Base-by-base conservation (phyloP, 2,329 filamentous ascomycete genomes). In the Coniochaeta ligniaria region DNA sequence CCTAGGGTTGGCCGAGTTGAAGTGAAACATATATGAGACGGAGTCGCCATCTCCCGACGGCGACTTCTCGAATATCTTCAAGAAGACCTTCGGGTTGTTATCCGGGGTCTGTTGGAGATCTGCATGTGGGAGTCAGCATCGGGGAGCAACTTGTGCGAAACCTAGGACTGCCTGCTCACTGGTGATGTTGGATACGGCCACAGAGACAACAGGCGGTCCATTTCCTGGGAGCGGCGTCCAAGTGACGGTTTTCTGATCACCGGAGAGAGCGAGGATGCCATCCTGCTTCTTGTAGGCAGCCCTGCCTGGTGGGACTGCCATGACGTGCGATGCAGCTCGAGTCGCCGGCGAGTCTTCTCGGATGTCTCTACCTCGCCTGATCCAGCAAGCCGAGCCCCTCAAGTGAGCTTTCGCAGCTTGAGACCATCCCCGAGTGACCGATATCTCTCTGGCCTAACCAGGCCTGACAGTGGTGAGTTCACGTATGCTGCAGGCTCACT, bases 61-160 rank as follows among this genome's bases (percentile, higher is more conserved):
- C 47, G 84, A 75, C 71, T 92, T 89, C 63, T 89, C 89, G 67
- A 97, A 91, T 60, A 99, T 88, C 74, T 95, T 96, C 62, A 98
- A 83, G 82, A 96, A 96, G 59, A 96, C 92, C 80, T 96, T 97
- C 20, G 92, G 80, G 38, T 86, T 87, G n/a, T 82, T 87, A 62
- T 92, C 91, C 14, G 95, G 93, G 0, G 95, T 98, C 73, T 98
- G 94, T 74, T 99, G 94, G 57, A 99, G 84, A 76, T 98, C 91
- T 95, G 24, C 11, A 33, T 6, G 12, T 4, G 8, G 28, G 26
- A 31, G 31, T 58, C 17, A 58, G 56, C 56, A 45, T 47, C 26
- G 5, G 5, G 9, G 43, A 47, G 43, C 3, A 24, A 6, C 36
- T 59, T 54, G 59, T 45, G 22, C 58, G 24, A 20, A 17, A 31